phyloP scores from a whole-genome alignment of 2,329 filamentous ascomycete species.

The Dissoconium aciculare region DNA sequence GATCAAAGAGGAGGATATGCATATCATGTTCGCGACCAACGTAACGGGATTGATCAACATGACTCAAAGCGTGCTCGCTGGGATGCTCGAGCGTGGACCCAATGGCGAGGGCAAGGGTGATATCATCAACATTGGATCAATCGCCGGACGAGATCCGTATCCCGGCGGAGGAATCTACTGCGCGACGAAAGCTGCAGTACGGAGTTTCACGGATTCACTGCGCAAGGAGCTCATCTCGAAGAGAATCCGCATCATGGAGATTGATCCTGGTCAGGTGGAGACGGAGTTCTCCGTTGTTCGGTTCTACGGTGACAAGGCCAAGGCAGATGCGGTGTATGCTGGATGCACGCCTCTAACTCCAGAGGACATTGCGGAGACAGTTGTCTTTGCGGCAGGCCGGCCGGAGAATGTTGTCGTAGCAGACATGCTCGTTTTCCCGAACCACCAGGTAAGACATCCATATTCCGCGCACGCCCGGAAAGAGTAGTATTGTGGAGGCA shows the following conservation, averaged over 20 bases:
- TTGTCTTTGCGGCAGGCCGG: constrained; percentile 72
- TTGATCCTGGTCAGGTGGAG: constrained; percentile 87
- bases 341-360: constrained; percentile 71
- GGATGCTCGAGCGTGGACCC: constrained; percentile 50
- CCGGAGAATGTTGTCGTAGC: constrained; percentile 84
- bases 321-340: constrained; percentile 83
- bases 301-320: constrained; percentile 75
- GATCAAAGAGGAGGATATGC: constrained; percentile 68
- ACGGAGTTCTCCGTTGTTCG: constrained; percentile 84
- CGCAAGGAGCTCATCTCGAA: constrained; percentile 71
- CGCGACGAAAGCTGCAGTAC: constrained; percentile 77
- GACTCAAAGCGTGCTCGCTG: constrained; percentile 77
- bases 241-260: constrained; percentile 67
- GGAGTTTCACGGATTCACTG: constrained; percentile 68
- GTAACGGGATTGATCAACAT: constrained; percentile 91
- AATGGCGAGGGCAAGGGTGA: constrained; percentile 64
- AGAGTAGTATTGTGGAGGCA: no score
- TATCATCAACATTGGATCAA: constrained; percentile 89
- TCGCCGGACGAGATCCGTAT: constrained; percentile 81
- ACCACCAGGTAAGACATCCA: constrained; percentile 62
- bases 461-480: no score
- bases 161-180: constrained; percentile 82
- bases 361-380: constrained; percentile 78
- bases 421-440: constrained; percentile 75
- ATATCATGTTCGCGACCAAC: constrained; percentile 82